phyloP scores from a whole-genome alignment of 2,329 filamentous ascomycete species.

The Scytalidium sp. region DNA sequence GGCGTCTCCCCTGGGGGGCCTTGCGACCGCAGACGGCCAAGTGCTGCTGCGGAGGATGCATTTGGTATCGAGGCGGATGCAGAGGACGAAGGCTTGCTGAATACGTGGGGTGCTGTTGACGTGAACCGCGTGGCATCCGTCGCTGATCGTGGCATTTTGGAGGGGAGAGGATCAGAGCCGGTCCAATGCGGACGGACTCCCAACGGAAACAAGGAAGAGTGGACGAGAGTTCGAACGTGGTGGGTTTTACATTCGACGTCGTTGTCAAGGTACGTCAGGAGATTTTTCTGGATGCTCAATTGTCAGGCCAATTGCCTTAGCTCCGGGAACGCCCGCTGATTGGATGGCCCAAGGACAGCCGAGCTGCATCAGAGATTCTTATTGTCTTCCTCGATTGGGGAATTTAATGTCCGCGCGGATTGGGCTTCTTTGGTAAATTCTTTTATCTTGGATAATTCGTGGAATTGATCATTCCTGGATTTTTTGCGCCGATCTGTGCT shows the following conservation, averaged over 20 bases:
- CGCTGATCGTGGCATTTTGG: constrained; percentile 59
- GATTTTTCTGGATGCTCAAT: constrained; percentile 20
- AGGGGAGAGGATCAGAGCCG: background rate
- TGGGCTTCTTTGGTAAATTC: too few relatives aligned
- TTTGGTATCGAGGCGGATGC: constrained; percentile 16
- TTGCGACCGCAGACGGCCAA: constrained; percentile 5
- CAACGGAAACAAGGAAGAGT: background rate
- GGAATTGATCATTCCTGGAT: background rate
- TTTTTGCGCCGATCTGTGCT: background rate
- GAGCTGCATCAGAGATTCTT: background rate
- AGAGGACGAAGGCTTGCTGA: constrained; percentile 51
- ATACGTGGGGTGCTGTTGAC: constrained; percentile 66
- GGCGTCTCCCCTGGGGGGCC: constrained; percentile 30
- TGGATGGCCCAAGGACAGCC: background rate
- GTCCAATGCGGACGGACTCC: constrained; percentile 1
- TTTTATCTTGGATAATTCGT: too few relatives aligned
- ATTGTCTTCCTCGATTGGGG: background rate
- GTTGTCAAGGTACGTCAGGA: constrained; percentile 11
- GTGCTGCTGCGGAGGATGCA: constrained; percentile 3
- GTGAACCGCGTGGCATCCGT: constrained; percentile 80
- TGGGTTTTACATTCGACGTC: constrained; percentile 16
- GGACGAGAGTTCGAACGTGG: constrained; percentile 1
- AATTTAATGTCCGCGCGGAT: too few relatives aligned
- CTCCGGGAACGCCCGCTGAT: constrained; percentile 13
- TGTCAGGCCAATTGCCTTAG: constrained; percentile 15